Percentiles rank a stretch among this genome's conserved stretches.
These are phyloP conservation scores for Pichia gijzeniarum DNA, from an alignment of 805 yeast species.

Conservation along the genomic window DNA sequence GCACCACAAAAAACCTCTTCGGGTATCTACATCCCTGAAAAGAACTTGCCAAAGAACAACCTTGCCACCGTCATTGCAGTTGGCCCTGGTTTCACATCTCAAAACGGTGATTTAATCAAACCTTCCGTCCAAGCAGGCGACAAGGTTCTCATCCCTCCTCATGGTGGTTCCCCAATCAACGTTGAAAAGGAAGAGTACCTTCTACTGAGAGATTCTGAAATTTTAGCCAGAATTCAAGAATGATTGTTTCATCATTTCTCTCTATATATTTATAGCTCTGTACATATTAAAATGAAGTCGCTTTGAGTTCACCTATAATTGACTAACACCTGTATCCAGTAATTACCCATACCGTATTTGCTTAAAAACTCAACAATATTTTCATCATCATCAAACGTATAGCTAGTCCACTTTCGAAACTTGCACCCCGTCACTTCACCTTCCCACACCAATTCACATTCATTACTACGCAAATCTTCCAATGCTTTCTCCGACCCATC, in stretches of 20 bases:
- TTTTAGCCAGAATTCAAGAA: slow-evolving; percentile 85
- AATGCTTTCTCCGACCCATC: slow-evolving; percentile 6
- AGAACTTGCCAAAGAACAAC: slow-evolving; percentile 89
- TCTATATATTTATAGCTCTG: too few relatives aligned
- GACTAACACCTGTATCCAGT: slow-evolving; percentile 36
- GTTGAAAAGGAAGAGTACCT: slow-evolving; percentile 54
- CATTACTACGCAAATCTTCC: slow-evolving; percentile 39
- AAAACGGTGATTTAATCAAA: slow-evolving; percentile 64
- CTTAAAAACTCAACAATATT: slow-evolving; percentile 43
- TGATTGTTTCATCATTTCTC: slow-evolving; percentile 19
- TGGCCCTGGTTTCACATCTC: slow-evolving; percentile 86
- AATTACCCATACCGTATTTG: slow-evolving; percentile 49
- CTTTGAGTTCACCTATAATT: too few relatives aligned
- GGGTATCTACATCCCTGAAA: slow-evolving; percentile 92
- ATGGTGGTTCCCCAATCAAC: slow-evolving; percentile 87
- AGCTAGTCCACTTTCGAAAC: slow-evolving; percentile 67
- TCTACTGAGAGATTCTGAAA: slow-evolving; percentile 87
- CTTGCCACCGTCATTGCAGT: slow-evolving; percentile 89
- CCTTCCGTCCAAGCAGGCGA: slow-evolving; percentile 86
- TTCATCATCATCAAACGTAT: slow-evolving; percentile 43
- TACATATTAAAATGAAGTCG: too few relatives aligned
- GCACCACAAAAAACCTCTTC: slow-evolving; percentile 88
- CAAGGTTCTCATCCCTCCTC: slow-evolving; percentile 87
- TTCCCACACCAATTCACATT: slow-evolving; percentile 57
- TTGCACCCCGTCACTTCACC: slow-evolving; percentile 51